Conservation (phyloP, 2,329 filamentous ascomycete species). For the Phoma sp. region DNA sequence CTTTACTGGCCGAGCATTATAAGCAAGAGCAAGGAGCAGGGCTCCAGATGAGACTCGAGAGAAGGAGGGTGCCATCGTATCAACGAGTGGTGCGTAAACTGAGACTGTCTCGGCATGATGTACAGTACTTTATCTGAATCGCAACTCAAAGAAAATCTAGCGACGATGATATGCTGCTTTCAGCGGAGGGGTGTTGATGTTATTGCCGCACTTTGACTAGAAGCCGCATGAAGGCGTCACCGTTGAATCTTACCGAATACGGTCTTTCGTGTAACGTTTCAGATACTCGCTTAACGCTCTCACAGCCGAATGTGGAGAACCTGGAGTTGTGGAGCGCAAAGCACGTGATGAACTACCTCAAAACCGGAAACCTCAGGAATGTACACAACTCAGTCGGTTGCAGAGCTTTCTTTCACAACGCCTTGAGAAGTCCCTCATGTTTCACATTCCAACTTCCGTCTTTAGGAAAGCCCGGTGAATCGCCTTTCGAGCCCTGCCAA, state of each 20-base stretch:
- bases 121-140: constrained; percentile 8
- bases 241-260: constrained; percentile 1
- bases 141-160: constrained; percentile 8
- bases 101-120: constrained; percentile 17
- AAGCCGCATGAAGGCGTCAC: neutral
- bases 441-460: constrained; percentile 32
- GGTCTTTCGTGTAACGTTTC: constrained; percentile 6
- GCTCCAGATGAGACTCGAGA: constrained; percentile 17
- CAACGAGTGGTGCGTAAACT: constrained; percentile 5
- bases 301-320: constrained; percentile 1
- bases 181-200: constrained; percentile 1
- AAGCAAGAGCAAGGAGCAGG: constrained; percentile 16
- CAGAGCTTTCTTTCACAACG: constrained; percentile 18
- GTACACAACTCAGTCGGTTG: constrained; percentile 15
- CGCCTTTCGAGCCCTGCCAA: constrained; percentile 57
- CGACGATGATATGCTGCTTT: constrained; percentile 8
- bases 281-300: constrained; percentile 1
- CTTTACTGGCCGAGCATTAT: constrained; percentile 13
- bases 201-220: neutral
- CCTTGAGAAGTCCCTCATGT: constrained; percentile 32
- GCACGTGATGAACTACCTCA: constrained; percentile 3
- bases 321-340: neutral
- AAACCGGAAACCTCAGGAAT: constrained; percentile 12
- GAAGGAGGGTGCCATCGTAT: constrained; percentile 15
- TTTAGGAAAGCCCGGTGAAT: constrained; percentile 32